A percentile compares a stretch with the other conserved stretches of the same genome.
Evolutionary conservation across 441 rosid species (phyloP).

Genomic region (Pelargonium fulgidum): DNA sequence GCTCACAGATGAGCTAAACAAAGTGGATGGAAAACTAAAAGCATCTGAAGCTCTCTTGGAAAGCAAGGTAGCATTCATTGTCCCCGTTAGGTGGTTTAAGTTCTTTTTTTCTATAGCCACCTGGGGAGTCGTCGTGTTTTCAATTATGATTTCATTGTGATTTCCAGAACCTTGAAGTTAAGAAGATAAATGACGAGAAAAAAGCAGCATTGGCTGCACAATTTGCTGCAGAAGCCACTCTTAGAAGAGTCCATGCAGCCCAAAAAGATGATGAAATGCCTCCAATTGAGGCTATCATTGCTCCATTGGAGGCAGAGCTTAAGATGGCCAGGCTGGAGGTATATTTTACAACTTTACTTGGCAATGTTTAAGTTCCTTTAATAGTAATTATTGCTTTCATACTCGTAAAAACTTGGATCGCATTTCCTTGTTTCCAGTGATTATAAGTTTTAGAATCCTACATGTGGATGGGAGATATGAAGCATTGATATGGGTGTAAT

Average conservation of each 20-base stretch:
- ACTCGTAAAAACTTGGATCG: neutral
- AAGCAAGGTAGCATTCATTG: slow-evolving; percentile 22
- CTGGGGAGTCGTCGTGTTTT: neutral
- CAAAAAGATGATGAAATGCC: slow-evolving; percentile 32
- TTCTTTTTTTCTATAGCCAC: neutral
- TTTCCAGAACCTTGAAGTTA: slow-evolving; percentile 28
- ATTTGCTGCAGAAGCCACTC: slow-evolving; percentile 32
- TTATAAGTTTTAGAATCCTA: neutral
- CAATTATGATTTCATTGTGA: neutral
- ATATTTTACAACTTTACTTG: slow-evolving; percentile 14
- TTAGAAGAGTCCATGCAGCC: slow-evolving; percentile 30
- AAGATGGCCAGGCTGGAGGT: slow-evolving; percentile 38
- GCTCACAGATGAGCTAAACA: slow-evolving; percentile 25
- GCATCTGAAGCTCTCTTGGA: slow-evolving; percentile 24
- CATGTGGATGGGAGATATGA: neutral
- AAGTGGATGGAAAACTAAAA: slow-evolving; percentile 26
- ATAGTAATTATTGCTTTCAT: neutral
- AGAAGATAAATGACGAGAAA: slow-evolving; percentile 29
- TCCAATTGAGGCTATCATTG: slow-evolving; percentile 30
- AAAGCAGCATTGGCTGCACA: slow-evolving; percentile 27
- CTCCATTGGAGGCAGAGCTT: slow-evolving; percentile 31
- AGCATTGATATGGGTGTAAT: neutral
- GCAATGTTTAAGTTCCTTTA: neutral
- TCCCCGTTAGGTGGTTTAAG: neutral
- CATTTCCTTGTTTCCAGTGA: neutral